Evolutionary conservation across 768 basidiomycete species (phyloP), one percentile per base, ranked within the genome.

Genomic region (Podaxis rugospora): DNA sequence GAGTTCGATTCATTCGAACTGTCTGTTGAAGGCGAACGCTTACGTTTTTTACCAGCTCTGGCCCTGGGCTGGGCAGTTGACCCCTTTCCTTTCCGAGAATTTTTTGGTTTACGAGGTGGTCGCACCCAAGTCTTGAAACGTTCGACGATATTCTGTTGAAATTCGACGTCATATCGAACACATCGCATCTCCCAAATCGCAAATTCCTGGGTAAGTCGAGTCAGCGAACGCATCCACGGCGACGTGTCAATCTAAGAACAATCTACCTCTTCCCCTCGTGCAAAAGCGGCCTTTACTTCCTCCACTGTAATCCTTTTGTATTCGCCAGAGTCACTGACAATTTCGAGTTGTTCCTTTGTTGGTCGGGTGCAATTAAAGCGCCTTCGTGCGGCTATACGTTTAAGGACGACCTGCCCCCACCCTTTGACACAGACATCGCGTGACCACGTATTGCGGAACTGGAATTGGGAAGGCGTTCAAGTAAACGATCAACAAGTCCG

Each of bases 371-470:
- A 28, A 4, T 63, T 54, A 40, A 62, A 28, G 13, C 57, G 46
- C 58, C 53, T 63, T 14, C 65, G 65, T 16, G 64, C 62, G 3
- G 56, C 28, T 1, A 68, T 50, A 0, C 64, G 50, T 6, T 32
- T 51, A 28, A 64, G 51, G 21, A 68, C 61, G 13, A 27, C 9
- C 9, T 14, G 25, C 2, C 64, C 67, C 64, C 65, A 66, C 1
- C 28, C n/a, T 44, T 66, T 62, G 18, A 23, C 49, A 18, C 46
- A 56, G 28, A 65, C 59, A 39, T 64, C 51, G 2, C 23, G 46
- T 4, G 55, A 62, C 67, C 67, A 68, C 11, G 64, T 62, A n/a
- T 32, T 62, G 27, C 42, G 50, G 32, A 63, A 63, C 67, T 68
- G 39, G n/a, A 50, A 21, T 49, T 18, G 11, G 32, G 32, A 32